These are phyloP conservation scores for Penicillium fimorum DNA, from an alignment of 495 filamentous ascomycete species.

Conservation along the genomic window DNA sequence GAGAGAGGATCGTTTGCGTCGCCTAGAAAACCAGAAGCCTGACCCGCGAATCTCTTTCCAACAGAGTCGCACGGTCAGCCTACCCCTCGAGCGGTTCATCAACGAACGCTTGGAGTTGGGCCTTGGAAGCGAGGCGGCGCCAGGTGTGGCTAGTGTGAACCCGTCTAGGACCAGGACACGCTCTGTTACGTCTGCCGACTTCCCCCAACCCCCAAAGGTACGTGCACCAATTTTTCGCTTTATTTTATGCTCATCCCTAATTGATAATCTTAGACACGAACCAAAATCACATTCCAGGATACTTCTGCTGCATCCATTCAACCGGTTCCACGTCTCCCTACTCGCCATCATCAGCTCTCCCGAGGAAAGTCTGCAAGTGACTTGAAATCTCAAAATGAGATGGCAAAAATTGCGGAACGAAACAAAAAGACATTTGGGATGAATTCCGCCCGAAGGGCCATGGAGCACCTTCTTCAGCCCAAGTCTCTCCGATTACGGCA, in stretches of 20 bases:
- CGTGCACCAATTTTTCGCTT: neutral
- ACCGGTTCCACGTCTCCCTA: conserved; percentile 15
- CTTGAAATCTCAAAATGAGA: conserved; percentile 11
- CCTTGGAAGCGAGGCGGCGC: conserved; percentile 17
- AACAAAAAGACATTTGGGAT: conserved; percentile 17
- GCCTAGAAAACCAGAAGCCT: conserved; percentile 29
- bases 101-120: conserved; percentile 41
- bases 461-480: conserved; percentile 24
- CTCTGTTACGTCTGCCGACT: conserved; percentile 10
- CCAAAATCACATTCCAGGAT: conserved; percentile 6
- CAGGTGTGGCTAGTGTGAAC: conserved; percentile 13
- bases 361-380: conserved; percentile 26
- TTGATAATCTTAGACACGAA: neutral
- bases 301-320: conserved; percentile 14
- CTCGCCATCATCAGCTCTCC: conserved; percentile 20
- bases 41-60: conserved; percentile 25
- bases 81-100: conserved; percentile 48
- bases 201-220: conserved; percentile 9
- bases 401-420: conserved; percentile 16
- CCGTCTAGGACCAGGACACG: conserved; percentile 8
- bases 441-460: conserved; percentile 16
- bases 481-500: conserved; percentile 31
- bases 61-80: conserved; percentile 37
- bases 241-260: neutral
- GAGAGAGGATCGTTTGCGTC: conserved; percentile 36